Evolutionary conservation across 2,329 filamentous ascomycete genomes (phyloP).

Genomic region (Colletotrichum cordylinicola): DNA sequence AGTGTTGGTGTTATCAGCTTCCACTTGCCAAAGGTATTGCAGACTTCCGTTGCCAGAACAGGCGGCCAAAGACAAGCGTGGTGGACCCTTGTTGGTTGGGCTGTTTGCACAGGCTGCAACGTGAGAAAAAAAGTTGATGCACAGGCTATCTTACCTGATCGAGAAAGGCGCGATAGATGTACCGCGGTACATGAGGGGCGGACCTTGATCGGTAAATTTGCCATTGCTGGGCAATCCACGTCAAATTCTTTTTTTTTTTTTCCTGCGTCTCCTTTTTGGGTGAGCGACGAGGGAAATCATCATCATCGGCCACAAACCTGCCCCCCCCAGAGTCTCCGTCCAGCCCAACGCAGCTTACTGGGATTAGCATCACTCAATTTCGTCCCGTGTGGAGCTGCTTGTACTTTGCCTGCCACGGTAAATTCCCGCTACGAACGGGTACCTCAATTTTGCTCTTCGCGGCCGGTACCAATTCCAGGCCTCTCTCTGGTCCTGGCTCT

Average conservation of each 20-base stretch:
- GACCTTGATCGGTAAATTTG: conserved; percentile 11
- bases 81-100: not conserved
- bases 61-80: not conserved
- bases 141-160: not conserved
- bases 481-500: not conserved
- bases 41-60: not conserved
- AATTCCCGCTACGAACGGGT: not conserved
- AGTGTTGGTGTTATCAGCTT: not conserved
- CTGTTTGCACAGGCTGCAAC: not conserved
- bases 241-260: not conserved
- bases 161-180: not conserved
- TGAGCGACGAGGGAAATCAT: not conserved
- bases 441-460: not conserved
- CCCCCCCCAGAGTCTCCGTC: not conserved
- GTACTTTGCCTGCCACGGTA: not conserved
- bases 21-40: not conserved
- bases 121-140: not conserved
- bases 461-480: not conserved
- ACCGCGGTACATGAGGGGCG: not conserved
- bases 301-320: not conserved
- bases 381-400: conserved; percentile 6
- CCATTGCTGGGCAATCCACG: not conserved
- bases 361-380: conserved; percentile 13
- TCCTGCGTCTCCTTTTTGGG: not conserved
- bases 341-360: not conserved